Conservation (phyloP, 164 flowering plant genomes). For the Tinospora cordifolia region DNA sequence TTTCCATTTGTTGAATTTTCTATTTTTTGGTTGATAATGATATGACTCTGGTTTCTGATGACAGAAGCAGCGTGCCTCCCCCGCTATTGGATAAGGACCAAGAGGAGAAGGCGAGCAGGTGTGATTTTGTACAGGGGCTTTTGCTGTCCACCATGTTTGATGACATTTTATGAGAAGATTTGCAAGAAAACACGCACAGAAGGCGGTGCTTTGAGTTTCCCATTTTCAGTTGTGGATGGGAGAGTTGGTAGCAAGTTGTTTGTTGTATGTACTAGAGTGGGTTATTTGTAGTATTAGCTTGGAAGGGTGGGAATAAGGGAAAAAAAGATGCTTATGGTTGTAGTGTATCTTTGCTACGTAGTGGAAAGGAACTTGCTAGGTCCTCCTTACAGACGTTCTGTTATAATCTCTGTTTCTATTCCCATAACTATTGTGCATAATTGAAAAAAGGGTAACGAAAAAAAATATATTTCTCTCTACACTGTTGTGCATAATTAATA, state of each 20-base stretch:
- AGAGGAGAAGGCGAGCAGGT: constrained; percentile 47
- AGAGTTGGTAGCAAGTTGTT: background rate
- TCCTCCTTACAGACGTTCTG: constrained; percentile 7
- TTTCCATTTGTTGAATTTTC: too few relatives aligned
- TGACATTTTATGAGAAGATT: constrained; percentile 26
- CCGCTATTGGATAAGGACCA: constrained; percentile 40
- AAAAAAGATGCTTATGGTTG: constrained; percentile 10
- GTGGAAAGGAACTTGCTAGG: background rate
- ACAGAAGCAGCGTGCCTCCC: constrained; percentile 30
- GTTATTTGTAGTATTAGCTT: background rate
- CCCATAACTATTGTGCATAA: constrained; percentile 15
- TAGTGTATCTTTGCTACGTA: background rate
- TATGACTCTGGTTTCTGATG: constrained; percentile 1
- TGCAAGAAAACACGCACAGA: background rate
- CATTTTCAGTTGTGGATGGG: background rate
- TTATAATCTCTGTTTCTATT: background rate
- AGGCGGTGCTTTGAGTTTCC: background rate
- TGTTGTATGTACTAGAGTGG: background rate
- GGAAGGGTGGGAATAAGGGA: background rate
- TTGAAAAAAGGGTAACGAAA: background rate
- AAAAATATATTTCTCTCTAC: too few relatives aligned
- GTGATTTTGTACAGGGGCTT: constrained; percentile 58
- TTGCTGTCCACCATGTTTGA: constrained; percentile 57
- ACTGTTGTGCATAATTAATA: too few relatives aligned
- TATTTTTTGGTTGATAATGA: too few relatives aligned